phyloP scores from a whole-genome alignment of 108 stramenopile species.

The Conticribra guillardii region DNA sequence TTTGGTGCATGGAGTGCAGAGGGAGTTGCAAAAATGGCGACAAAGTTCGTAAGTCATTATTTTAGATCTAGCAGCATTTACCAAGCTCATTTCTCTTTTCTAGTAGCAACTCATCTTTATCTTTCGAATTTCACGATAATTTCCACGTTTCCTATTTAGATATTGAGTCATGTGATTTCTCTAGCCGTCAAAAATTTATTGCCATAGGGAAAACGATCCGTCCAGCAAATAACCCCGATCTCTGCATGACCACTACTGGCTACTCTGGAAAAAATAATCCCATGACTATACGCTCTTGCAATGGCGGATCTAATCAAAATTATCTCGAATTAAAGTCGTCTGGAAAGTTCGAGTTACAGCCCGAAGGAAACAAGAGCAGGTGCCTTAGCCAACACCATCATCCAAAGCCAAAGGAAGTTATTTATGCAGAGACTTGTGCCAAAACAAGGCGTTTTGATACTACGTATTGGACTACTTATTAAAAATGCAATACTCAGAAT shows the following conservation, averaged over 20 bases:
- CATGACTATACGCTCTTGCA: conserved; percentile 6
- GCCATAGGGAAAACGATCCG: conserved; percentile 22
- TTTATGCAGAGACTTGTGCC: conserved; percentile 9
- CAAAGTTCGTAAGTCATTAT: conserved; percentile 4
- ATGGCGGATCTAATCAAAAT: conserved; percentile 10
- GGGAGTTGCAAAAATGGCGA: conserved; percentile 6
- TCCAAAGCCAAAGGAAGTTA: conserved; percentile 16
- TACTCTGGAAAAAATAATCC: conserved; percentile 7
- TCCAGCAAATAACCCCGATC: conserved; percentile 10
- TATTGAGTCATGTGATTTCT: background rate
- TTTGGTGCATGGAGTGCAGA: conserved; percentile 22
- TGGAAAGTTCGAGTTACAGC: conserved; percentile 18
- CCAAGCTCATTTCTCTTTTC: too few species aligned
- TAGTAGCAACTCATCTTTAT: too few species aligned
- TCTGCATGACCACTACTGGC: conserved; percentile 14
- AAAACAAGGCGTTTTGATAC: conserved; percentile 19
- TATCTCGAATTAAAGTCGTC: conserved; percentile 1
- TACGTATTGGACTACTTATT: conserved; percentile 14
- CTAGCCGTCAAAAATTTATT: conserved; percentile 20
- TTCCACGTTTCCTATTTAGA: too few species aligned
- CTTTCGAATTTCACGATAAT: too few species aligned
- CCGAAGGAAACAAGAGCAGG: background rate
- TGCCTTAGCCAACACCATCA: conserved; percentile 28
- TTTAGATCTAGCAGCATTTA: conserved; percentile 3
- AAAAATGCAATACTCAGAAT: too few species aligned